Conservation (phyloP, 331 rosid species). For the Rhamnella rubrinervis region DNA sequence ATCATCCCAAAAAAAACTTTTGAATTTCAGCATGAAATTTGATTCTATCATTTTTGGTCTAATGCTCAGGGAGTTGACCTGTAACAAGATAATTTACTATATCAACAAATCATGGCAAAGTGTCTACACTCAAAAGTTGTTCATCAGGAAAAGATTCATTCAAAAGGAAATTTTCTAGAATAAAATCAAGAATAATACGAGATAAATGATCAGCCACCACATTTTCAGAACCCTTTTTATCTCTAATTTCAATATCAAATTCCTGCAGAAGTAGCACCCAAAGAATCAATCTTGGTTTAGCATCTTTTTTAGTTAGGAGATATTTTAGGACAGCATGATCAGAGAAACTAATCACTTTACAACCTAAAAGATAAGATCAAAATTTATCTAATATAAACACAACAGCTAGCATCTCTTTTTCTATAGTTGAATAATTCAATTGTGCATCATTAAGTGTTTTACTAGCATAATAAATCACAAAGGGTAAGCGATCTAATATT, state of each 20-base stretch:
- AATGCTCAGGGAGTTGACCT: background rate
- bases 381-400: background rate
- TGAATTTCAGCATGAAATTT: background rate
- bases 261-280: background rate
- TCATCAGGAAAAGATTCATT: background rate
- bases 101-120: constrained; percentile 11
- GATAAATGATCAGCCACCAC: background rate
- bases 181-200: background rate
- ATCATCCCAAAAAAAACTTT: constrained; percentile 11
- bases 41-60: background rate
- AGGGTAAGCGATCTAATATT: background rate
- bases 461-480: background rate
- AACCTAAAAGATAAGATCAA: background rate
- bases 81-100: constrained; percentile 4
- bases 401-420: background rate
- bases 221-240: background rate
- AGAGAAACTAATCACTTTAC: background rate
- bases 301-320: background rate
- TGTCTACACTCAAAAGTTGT: background rate
- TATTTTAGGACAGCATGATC: background rate
- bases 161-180: background rate
- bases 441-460: constrained; percentile 3
- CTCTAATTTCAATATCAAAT: background rate
- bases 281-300: constrained; percentile 1
- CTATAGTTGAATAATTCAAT: background rate